phyloP scores from a whole-genome alignment of 768 basidiomycete genomes.

The Sporobolomyces phaffii region DNA sequence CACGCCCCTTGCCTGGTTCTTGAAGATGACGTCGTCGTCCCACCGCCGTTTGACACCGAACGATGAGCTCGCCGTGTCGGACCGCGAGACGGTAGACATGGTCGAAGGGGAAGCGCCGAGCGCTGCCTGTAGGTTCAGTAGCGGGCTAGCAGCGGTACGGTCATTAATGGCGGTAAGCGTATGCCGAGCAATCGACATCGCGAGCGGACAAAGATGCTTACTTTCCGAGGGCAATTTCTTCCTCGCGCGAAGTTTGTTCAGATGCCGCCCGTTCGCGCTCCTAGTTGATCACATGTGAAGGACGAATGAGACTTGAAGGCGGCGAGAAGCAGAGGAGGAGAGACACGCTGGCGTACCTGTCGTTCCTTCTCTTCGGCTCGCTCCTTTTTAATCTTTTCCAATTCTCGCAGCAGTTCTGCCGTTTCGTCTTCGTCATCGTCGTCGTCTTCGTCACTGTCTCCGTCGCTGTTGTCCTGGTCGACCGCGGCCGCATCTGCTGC shows the following conservation, averaged over 20 bases:
- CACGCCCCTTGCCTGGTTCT: conserved; percentile 81
- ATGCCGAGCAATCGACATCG: too few species aligned
- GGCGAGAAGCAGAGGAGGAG: conserved; percentile 28
- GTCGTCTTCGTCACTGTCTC: conserved; percentile 75
- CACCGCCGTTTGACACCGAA: conserved; percentile 40
- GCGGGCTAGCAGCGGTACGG: conserved; percentile 68
- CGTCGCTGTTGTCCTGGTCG: conserved; percentile 59
- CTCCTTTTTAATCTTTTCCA: conserved; percentile 98
- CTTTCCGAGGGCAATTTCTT: conserved; percentile 67
- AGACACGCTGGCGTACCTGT: conserved; percentile 45
- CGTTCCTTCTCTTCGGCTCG: conserved; percentile 86
- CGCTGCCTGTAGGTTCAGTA: conserved; percentile 84
- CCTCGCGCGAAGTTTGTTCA: conserved; percentile 56
- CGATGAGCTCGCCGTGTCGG: conserved; percentile 21
- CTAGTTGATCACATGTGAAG: too few species aligned
- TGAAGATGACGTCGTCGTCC: conserved; percentile 83
- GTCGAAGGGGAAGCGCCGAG: conserved; percentile 63
- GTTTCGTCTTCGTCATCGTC: conserved; percentile 73
- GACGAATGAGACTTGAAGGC: too few species aligned
- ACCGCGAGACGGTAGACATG: conserved; percentile 25
- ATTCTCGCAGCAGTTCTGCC: conserved; percentile 83
- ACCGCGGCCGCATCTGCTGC: conserved; percentile 49
- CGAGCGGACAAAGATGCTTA: conserved; percentile 4
- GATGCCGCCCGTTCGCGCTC: conserved; percentile 70
- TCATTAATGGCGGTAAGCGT: too few species aligned